These are phyloP conservation scores for Dictyostelium capitatum DNA, from an alignment of 78 protist species.

Conservation along the genomic window DNA sequence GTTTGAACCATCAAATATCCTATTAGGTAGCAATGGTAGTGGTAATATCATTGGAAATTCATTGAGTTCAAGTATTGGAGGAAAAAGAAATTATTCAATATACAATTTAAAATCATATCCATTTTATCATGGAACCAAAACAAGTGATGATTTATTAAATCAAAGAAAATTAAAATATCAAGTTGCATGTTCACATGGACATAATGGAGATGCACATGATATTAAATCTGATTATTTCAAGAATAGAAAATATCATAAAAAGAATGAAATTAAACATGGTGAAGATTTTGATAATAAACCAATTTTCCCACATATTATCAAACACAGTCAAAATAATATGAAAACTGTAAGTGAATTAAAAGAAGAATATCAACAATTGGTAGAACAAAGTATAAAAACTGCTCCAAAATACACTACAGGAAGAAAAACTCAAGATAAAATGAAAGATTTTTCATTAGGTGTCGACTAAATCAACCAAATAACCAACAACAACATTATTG, in stretches of 20 bases:
- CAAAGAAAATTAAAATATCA: slow-evolving; percentile 9
- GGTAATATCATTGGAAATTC: no score
- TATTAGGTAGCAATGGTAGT: no score
- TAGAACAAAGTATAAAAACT: background rate
- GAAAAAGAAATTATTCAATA: background rate
- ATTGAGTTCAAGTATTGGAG: no score
- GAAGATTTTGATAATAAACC: slow-evolving; percentile 28
- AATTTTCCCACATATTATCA: slow-evolving; percentile 1
- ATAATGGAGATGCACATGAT: background rate
- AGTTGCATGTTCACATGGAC: background rate
- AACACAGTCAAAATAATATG: background rate
- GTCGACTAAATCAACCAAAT: background rate
- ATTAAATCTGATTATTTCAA: background rate
- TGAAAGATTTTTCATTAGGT: slow-evolving; percentile 37
- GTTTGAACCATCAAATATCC: no score
- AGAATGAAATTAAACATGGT: background rate
- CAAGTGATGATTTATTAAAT: background rate
- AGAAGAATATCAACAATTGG: slow-evolving; percentile 7
- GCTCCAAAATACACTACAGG: background rate
- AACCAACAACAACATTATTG: no score
- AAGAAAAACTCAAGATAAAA: background rate
- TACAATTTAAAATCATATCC: slow-evolving; percentile 3
- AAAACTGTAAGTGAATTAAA: slow-evolving; percentile 7
- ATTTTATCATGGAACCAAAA: slow-evolving; percentile 17
- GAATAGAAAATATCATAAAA: slow-evolving; percentile 14